A percentile compares a stretch with the other conserved stretches of the same genome.
Conservation (phyloP, 2,329 filamentous ascomycete genomes). For the Pestalotiopsis sp. region DNA sequence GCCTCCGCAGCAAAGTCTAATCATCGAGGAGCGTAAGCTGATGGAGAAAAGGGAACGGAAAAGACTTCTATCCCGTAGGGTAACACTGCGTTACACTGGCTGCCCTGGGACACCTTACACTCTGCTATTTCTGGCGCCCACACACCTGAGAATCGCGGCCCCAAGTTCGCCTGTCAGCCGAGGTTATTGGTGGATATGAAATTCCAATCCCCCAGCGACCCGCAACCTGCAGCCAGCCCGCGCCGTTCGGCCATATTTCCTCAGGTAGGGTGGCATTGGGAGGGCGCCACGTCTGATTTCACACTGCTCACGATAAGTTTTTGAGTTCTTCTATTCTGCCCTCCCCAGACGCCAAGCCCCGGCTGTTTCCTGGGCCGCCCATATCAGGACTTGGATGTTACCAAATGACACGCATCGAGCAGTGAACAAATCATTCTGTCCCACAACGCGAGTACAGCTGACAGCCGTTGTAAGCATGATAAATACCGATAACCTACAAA, state of each 20-base stretch:
- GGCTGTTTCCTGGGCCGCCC: not conserved
- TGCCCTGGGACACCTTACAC: slow-evolving; percentile 3
- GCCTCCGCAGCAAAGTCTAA: not conserved
- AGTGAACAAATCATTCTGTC: not conserved
- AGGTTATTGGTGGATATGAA: slow-evolving; percentile 11
- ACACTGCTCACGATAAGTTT: not conserved
- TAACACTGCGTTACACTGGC: slow-evolving; percentile 7
- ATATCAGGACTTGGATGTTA: not conserved
- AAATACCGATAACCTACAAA: not conserved
- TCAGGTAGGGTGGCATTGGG: slow-evolving; percentile 1
- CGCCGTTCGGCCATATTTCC: slow-evolving; percentile 1
- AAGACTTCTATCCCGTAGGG: slow-evolving; percentile 5
- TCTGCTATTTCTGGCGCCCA: slow-evolving; percentile 14
- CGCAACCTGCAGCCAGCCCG: slow-evolving; percentile 7
- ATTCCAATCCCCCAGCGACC: slow-evolving; percentile 2
- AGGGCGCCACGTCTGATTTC: not conserved
- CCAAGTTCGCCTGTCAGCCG: not conserved
- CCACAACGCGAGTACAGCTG: not conserved
- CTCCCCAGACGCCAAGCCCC: not conserved
- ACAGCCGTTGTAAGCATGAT: not conserved
- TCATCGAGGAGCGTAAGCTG: slow-evolving; percentile 11
- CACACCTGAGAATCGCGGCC: slow-evolving; percentile 9
- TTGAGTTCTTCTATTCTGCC: not conserved
- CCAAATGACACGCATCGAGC: not conserved
- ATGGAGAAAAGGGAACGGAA: not conserved